Percentiles rank a stretch among this genome's conserved stretches.
Evolutionary conservation across 2,329 filamentous ascomycete genomes (phyloP).

Genomic region (Pseudopyricularia cyperi): DNA sequence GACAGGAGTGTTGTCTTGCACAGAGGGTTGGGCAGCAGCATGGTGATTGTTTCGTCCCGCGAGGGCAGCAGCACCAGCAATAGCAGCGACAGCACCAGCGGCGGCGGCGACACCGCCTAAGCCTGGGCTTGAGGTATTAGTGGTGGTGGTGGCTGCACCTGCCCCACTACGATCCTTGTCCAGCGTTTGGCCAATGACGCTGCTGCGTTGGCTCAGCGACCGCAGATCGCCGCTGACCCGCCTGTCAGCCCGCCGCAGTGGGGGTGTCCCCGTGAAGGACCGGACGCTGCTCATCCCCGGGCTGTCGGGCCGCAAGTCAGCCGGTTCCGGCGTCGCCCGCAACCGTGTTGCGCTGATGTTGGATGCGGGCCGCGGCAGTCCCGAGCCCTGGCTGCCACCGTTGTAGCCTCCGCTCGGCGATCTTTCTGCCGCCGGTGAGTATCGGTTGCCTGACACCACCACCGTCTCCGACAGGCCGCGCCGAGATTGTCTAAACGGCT

Average conservation of each 20-base stretch:
- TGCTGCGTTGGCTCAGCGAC: constrained; percentile 46
- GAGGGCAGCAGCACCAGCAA: constrained; percentile 7
- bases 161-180: constrained; percentile 8
- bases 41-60: not conserved
- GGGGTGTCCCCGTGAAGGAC: constrained; percentile 41
- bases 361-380: constrained; percentile 27
- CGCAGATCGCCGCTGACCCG: constrained; percentile 66
- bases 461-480: not conserved
- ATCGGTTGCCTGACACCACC: not conserved
- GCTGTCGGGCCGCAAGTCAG: constrained; percentile 48
- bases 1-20: constrained; percentile 51
- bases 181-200: constrained; percentile 5
- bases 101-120: too few relatives aligned
- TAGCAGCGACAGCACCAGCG: constrained; percentile 7
- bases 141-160: not conserved
- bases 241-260: constrained; percentile 56
- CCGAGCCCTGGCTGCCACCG: not conserved
- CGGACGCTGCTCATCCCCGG: constrained; percentile 36
- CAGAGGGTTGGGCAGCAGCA: constrained; percentile 7
- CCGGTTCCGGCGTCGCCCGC: constrained; percentile 36
- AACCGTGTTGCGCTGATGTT: constrained; percentile 39
- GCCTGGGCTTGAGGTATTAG: constrained; percentile 6
- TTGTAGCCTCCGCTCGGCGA: not conserved
- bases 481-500: not conserved
- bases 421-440: not conserved